Evolutionary conservation across 1,284 basidiomycete genomes (phyloP).

Genomic region (Cerioporus squamosus): DNA sequence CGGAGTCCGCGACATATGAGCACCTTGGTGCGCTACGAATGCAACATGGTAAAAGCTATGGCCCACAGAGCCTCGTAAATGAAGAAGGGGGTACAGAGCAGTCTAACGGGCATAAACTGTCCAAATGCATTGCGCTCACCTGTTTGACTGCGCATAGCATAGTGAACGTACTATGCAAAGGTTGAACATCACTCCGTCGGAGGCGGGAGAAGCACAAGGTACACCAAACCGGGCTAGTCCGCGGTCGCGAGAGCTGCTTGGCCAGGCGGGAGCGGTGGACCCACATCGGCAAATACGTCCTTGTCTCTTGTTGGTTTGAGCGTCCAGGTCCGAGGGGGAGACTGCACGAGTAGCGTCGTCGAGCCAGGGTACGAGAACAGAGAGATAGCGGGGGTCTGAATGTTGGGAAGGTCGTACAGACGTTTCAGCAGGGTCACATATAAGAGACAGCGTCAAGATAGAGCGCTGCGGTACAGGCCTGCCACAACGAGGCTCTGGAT

Average conservation of each 20-base stretch:
- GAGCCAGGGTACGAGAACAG: not conserved
- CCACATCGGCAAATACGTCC: slow-evolving; percentile 1
- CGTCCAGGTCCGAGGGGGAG: too few relatives aligned
- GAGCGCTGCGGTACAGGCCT: slow-evolving; percentile 13
- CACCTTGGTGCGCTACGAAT: not conserved
- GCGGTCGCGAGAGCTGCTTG: not conserved
- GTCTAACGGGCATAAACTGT: not conserved
- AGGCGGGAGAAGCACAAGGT: not conserved
- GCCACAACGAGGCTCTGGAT: slow-evolving; percentile 15
- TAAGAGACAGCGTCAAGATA: slow-evolving; percentile 18
- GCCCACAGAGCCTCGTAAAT: not conserved
- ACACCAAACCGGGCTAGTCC: not conserved
- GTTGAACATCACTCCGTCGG: not conserved
- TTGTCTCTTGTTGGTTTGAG: not conserved
- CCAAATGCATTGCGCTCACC: not conserved
- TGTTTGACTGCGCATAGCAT: not conserved
- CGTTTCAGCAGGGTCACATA: slow-evolving; percentile 7
- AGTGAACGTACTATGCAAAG: too few relatives aligned
- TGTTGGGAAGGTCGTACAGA: not conserved
- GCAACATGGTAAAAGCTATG: not conserved
- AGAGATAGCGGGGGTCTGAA: not conserved
- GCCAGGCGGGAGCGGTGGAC: not conserved
- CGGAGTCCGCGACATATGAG: not conserved
- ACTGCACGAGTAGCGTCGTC: not conserved
- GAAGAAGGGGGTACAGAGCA: not conserved